Base-by-base conservation (phyloP, 176 grass and related monocot species). In the Tillandsia fasciculata region DNA sequence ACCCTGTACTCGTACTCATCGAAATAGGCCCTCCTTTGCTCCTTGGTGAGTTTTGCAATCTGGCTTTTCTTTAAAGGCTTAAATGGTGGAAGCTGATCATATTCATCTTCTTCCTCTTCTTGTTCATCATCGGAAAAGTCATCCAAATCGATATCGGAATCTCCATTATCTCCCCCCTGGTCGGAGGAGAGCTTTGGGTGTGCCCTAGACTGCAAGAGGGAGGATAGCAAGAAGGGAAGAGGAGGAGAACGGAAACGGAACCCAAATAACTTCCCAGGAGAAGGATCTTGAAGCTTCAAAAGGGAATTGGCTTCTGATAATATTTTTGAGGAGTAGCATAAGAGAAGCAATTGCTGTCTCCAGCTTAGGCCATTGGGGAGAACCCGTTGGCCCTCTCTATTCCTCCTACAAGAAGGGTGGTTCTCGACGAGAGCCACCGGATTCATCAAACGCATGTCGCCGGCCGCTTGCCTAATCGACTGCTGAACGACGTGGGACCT, bases 401-500 rank as follows among this genome's bases (percentile, higher is more conserved):
- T 92, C 72, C 82, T 92, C 74, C 1, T 74, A 83, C 93, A 97
- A 15, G 81, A 81, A 50, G 76, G 77, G 63, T 97, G 89, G 69
- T 97, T 97, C 84, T 97, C 93, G 76, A 97, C 93, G 77, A 87
- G 78, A 72, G 86, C 84, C 14, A 92, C 81, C 57, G 86, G 74
- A 87, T 90, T 97, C 74, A 80, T 80, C 53, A 77, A 53, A 48
- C 58, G 72, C 76, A 67, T 71, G 73, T 92, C 82, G 74, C 85
- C 83, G 58, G 77, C 85, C 63, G 82, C 78, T 76, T 76, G 84
- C 26, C 79, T 65, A 68, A 97, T 85, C 70, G 67, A 77, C 77
- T 87, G 93, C 74, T 90, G 89, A 79, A 91, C 64, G 20, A 68
- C 82, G 75, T 83, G 65, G 77, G 86, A 71, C 63, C 88, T 56